Evolutionary conservation across 768 basidiomycete species (phyloP).

Genomic region (Suillus subaureus): DNA sequence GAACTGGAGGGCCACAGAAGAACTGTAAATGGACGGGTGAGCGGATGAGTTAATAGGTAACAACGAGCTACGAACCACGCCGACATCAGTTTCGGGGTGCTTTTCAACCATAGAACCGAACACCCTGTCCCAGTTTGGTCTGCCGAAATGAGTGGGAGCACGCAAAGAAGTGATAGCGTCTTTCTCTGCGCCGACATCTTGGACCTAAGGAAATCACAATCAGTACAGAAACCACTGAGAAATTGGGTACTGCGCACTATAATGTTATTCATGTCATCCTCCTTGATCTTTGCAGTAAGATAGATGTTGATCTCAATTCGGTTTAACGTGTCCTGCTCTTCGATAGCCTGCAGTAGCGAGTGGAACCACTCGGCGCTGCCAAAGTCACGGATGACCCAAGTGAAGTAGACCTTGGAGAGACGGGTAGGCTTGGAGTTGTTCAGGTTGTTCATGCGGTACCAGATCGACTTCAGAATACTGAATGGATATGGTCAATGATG

Average conservation of each 20-base stretch:
- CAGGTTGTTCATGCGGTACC: conserved; percentile 95
- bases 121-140: conserved; percentile 84
- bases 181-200: conserved; percentile 91
- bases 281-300: conserved; percentile 87
- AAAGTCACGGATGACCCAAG: conserved; percentile 95
- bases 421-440: conserved; percentile 74
- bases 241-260: conserved; percentile 48
- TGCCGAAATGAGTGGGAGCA: conserved; percentile 90
- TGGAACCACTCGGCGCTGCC: conserved; percentile 93
- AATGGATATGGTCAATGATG: conserved; percentile 11
- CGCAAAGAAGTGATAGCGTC: conserved; percentile 89
- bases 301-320: conserved; percentile 94
- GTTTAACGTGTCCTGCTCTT: conserved; percentile 86
- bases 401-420: conserved; percentile 90
- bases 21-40: conserved; percentile 49
- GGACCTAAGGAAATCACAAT: conserved; percentile 46
- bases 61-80: conserved; percentile 55
- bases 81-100: conserved; percentile 88
- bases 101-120: conserved; percentile 76
- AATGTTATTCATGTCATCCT: conserved; percentile 94
- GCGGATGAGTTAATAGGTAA: background rate
- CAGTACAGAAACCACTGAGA: conserved; percentile 7
- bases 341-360: conserved; percentile 88
- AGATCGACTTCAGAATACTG: conserved; percentile 86
- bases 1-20: conserved; percentile 82